phyloP scores from a whole-genome alignment of 2,329 filamentous ascomycete species.

The Podosphaera aphanis region DNA sequence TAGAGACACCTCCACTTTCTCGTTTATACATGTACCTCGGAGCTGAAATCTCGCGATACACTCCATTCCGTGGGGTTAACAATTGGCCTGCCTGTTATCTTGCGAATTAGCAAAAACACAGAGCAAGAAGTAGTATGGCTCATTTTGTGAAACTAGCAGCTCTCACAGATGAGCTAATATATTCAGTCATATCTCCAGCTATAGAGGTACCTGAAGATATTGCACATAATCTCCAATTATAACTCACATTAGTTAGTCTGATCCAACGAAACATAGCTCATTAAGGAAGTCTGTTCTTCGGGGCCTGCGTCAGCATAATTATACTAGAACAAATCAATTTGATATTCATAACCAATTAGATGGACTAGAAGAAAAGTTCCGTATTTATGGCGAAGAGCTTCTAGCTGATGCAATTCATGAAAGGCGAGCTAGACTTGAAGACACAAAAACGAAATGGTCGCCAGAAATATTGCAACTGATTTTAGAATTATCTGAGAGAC shows the following conservation, averaged over 20 bases:
- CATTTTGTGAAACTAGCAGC: conserved; percentile 39
- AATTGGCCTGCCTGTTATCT: too few relatives aligned
- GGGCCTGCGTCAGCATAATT: conserved; percentile 29
- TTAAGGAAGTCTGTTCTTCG: conserved; percentile 27
- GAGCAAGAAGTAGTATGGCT: conserved; percentile 30
- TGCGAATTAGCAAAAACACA: too few relatives aligned
- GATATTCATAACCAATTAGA: conserved; percentile 40
- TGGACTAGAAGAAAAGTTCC: conserved; percentile 69
- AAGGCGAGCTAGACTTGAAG: conserved; percentile 35
- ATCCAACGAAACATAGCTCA: conserved; percentile 19
- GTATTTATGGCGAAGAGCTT: conserved; percentile 54
- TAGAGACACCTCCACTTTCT: too few relatives aligned
- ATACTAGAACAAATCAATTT: conserved; percentile 51
- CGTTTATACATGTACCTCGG: too few relatives aligned
- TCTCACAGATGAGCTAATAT: conserved; percentile 49
- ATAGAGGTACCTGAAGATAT: conserved; percentile 21
- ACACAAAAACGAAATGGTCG: conserved; percentile 34
- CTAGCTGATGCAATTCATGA: conserved; percentile 45
- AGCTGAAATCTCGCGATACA: too few relatives aligned
- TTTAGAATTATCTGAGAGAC: conserved; percentile 59
- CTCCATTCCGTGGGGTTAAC: too few relatives aligned
- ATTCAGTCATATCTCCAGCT: conserved; percentile 32
- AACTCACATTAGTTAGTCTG: conserved; percentile 11
- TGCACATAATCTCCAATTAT: neutral
- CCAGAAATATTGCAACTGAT: conserved; percentile 63